phyloP scores from a whole-genome alignment of 352 stramenopile species.

The Sclerospora graminicola region DNA sequence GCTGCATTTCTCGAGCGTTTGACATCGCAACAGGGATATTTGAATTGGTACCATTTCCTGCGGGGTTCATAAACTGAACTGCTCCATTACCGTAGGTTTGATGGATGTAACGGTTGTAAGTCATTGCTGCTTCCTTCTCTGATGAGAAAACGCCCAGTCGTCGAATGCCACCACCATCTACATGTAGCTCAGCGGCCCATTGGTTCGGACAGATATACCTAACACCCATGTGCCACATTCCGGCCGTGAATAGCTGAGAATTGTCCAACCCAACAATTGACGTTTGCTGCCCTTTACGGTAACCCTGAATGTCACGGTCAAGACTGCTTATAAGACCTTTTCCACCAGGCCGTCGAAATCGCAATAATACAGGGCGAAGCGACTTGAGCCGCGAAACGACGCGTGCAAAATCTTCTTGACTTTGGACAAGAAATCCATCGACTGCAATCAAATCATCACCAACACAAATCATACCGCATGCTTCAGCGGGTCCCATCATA shows the following conservation, averaged over 20 bases:
- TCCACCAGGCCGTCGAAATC: constrained; percentile 55
- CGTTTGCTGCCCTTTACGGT: constrained; percentile 49
- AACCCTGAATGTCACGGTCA: constrained; percentile 33
- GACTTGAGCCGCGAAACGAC: constrained; percentile 80
- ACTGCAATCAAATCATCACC: constrained; percentile 76
- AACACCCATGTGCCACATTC: constrained; percentile 81
- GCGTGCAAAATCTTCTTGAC: constrained; percentile 70
- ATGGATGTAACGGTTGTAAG: constrained; percentile 83
- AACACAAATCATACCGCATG: constrained; percentile 65
- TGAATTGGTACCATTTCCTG: constrained; percentile 22
- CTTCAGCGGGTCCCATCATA: constrained; percentile 73
- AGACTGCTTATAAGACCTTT: constrained; percentile 27
- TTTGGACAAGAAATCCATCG: constrained; percentile 68
- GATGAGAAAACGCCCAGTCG: constrained; percentile 54
- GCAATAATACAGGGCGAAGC: constrained; percentile 59
- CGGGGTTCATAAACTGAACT: constrained; percentile 82
- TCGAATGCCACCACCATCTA: constrained; percentile 72
- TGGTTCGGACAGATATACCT: constrained; percentile 62
- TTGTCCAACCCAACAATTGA: constrained; percentile 66
- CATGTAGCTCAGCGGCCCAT: constrained; percentile 77
- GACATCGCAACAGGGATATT: constrained; percentile 44
- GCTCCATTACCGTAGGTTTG: constrained; percentile 73
- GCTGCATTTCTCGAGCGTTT: constrained; percentile 46
- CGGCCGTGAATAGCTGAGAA: constrained; percentile 54
- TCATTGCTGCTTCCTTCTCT: constrained; percentile 68